These are phyloP conservation scores for Chytridium lagenaria DNA, from an alignment of 371 early-diverging fungal genomes.

Conservation along the genomic window DNA sequence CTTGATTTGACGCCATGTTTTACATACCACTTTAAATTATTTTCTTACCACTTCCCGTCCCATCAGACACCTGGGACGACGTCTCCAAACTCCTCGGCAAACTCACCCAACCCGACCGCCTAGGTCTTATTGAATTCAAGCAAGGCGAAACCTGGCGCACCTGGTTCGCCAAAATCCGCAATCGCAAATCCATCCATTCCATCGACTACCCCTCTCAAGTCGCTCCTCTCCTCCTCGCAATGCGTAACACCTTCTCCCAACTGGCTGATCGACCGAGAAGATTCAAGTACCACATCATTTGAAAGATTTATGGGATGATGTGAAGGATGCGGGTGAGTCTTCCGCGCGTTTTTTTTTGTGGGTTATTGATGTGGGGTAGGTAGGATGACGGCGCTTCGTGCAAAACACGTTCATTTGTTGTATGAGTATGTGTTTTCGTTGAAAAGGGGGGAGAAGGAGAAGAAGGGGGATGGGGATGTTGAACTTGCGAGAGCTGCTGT, in stretches of 20 bases:
- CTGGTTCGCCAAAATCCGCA: not conserved
- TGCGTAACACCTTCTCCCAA: conserved; percentile 21
- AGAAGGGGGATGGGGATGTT: not conserved
- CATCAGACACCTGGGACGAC: conserved; percentile 36
- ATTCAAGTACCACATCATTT: conserved; percentile 25
- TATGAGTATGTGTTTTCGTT: conserved; percentile 26
- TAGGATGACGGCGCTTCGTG: conserved; percentile 32
- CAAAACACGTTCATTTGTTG: conserved; percentile 22
- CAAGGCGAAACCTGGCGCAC: conserved; percentile 23
- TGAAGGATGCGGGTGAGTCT: conserved; percentile 27
- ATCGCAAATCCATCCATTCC: not conserved
- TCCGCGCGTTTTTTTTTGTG: not conserved
- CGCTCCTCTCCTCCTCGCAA: conserved; percentile 26
- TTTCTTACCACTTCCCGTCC: not conserved
- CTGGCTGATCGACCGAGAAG: conserved; percentile 26
- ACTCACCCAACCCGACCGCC: conserved; percentile 34
- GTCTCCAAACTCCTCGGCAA: conserved; percentile 33
- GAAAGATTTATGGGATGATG: conserved; percentile 36
- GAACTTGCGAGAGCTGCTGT: conserved; percentile 23
- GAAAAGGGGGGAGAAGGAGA: not conserved
- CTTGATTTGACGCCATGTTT: too few relatives aligned
- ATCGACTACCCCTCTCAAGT: conserved; percentile 22
- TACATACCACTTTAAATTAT: too few relatives aligned
- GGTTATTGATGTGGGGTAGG: not conserved
- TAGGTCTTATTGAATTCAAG: conserved; percentile 34